Evolutionary conservation across 2,329 filamentous ascomycete genomes (phyloP).

Genomic region (Hirsutella rhossiliensis): DNA sequence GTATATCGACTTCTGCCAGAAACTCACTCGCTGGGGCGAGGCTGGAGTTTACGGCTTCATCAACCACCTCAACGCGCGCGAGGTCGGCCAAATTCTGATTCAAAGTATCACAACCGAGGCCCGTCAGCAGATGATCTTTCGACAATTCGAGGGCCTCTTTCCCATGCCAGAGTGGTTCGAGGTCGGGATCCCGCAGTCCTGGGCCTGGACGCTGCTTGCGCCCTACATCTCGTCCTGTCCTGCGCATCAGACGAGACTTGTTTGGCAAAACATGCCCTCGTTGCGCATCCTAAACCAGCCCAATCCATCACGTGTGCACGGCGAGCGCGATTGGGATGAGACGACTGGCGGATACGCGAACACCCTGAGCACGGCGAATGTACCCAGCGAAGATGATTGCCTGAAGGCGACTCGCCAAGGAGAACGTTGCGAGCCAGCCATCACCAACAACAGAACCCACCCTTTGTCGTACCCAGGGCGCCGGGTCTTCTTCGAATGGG

Average conservation of each 20-base stretch:
- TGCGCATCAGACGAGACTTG: constrained; percentile 56
- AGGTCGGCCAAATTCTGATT: constrained; percentile 59
- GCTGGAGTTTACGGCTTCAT: constrained; percentile 73
- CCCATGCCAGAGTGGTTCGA: constrained; percentile 80
- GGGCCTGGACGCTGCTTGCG: constrained; percentile 72
- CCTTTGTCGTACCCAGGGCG: constrained; percentile 67
- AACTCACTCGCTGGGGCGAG: constrained; percentile 73
- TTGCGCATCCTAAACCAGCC: constrained; percentile 64
- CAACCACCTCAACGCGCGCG: constrained; percentile 63
- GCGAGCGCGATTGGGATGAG: constrained; percentile 50
- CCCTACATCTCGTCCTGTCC: constrained; percentile 74
- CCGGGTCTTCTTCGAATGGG: constrained; percentile 61
- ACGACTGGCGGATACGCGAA: constrained; percentile 48
- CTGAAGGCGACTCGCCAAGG: constrained; percentile 40
- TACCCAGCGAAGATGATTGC: constrained; percentile 37
- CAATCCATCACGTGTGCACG: constrained; percentile 57
- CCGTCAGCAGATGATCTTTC: constrained; percentile 74
- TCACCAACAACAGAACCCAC: constrained; percentile 55
- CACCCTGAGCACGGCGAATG: constrained; percentile 36
- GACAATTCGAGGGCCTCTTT: constrained; percentile 68
- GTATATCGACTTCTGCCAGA: constrained; percentile 75
- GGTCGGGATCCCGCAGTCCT: constrained; percentile 67
- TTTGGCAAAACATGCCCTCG: constrained; percentile 76
- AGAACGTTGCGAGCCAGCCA: constrained; percentile 48
- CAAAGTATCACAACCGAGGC: constrained; percentile 71